Base-by-base conservation (phyloP, 108 stramenopile species). In the Nannochloropsis granulata region DNA sequence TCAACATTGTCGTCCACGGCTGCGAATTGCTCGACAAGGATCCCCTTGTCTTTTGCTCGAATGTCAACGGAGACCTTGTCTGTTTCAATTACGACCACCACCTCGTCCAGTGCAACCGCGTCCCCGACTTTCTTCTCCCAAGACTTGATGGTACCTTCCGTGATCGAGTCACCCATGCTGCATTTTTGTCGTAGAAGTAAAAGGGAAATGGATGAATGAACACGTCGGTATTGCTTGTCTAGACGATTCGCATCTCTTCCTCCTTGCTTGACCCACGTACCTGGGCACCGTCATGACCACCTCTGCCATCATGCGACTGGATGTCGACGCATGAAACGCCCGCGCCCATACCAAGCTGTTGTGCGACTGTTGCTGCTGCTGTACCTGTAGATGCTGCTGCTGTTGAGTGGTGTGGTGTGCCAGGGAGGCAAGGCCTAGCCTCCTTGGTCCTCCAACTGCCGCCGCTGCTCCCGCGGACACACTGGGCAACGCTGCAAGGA, bases 121-220 rank as follows among this genome's bases (percentile, higher is more conserved):
- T 90, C 89, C n/a, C 90, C 89, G n/a, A 83, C 78, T 12, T 78
- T 12, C 89, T 91, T 92, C 19, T 21, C 24, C 91, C 97, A 93
- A 85, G 97, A 94, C 16, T 97, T 96, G 71, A 99, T 92, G n/a
- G 95, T 95, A 23, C 96, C 98, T 84, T 96, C 96, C 13, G 97
- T 95, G 90, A 97, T 97, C 86, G 94, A 94, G 87, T 98, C 96
- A 80, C 90, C 88, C 80, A 91, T 78, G 71, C 83, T 83, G 11
- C n/a, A 5, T 3, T 34, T 34, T 34, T 34, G 34, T 34, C 5
- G 34, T 34, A 5, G 34, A 34, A 34, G 34, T 34, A 5, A 34
- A 34, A 34, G 1, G 34, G 34, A 34, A 34, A 34, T 34, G 34
- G 5, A 34, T 34, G 34, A 34, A 34, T 34, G 34, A 34, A 5